These are phyloP conservation scores for Yarrowia sp. DNA, from an alignment of 805 yeast genomes.

Conservation along the genomic window DNA sequence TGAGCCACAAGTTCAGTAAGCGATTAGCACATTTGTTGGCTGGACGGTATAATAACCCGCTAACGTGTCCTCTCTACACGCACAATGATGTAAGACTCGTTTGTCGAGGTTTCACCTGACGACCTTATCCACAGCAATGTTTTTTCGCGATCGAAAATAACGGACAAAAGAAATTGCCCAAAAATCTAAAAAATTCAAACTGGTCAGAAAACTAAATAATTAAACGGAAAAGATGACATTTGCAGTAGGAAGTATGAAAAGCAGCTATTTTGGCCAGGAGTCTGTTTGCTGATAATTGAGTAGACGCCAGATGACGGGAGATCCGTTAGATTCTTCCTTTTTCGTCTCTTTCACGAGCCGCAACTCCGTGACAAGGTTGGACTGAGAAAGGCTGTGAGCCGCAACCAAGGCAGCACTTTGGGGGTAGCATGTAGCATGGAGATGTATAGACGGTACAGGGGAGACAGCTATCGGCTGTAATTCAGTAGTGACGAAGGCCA, in stretches of 20 bases:
- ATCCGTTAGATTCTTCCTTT: not conserved
- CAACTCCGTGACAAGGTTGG: conserved; percentile 4
- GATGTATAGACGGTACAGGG: no score
- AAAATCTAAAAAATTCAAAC: no score
- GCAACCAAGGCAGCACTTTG: not conserved
- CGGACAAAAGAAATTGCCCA: not conserved
- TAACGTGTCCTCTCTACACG: not conserved
- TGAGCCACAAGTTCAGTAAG: no score
- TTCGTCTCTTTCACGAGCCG: conserved; percentile 9
- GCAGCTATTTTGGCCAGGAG: no score
- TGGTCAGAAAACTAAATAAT: no score
- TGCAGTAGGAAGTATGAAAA: no score
- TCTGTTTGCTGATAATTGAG: no score
- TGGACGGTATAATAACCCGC: no score
- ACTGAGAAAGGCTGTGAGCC: conserved; percentile 9
- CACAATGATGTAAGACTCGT: not conserved
- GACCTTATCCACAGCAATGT: conserved; percentile 1
- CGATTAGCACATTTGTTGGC: no score
- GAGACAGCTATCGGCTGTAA: no score
- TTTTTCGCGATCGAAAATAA: not conserved
- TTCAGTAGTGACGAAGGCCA: no score
- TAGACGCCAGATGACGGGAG: not conserved
- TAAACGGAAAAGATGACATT: no score
- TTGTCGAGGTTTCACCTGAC: not conserved
- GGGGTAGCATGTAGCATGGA: not conserved